A percentile compares a stretch with the other conserved stretches of the same genome.
phyloP scores from a whole-genome alignment of 495 filamentous ascomycete species.

The Xanthoparmelia taractica region DNA sequence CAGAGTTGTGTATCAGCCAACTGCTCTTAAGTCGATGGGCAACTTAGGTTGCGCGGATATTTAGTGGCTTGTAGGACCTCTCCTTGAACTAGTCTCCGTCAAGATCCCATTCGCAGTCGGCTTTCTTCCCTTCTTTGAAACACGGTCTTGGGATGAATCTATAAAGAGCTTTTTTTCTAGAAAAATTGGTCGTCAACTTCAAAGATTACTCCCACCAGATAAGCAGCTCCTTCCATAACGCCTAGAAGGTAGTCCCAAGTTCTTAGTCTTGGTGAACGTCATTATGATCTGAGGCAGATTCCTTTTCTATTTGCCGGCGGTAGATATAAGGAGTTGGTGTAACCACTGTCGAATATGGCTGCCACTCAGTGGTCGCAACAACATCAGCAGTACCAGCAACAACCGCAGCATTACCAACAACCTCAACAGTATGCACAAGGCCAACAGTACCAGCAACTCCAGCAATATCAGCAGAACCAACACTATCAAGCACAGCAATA shows the following conservation, averaged over 20 bases:
- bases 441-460: slow-evolving; percentile 22
- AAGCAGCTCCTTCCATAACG: not conserved
- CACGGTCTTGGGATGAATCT: not conserved
- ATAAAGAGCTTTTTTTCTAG: not conserved
- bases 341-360: not conserved
- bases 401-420: slow-evolving; percentile 5
- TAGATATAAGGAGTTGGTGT: not conserved
- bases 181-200: not conserved
- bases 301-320: not conserved
- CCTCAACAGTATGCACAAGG: slow-evolving; percentile 14
- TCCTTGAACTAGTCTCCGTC: not conserved
- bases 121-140: not conserved
- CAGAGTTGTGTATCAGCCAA: not conserved
- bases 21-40: not conserved
- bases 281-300: not conserved
- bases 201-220: not conserved
- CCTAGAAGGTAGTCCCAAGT: not conserved
- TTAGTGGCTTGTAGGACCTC: not conserved
- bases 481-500: slow-evolving; percentile 12
- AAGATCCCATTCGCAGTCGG: not conserved
- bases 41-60: not conserved
- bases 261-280: not conserved
- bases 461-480: slow-evolving; percentile 20
- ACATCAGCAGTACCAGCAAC: slow-evolving; percentile 22
- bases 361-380: slow-evolving; percentile 17